A percentile compares a stretch with the other conserved stretches of the same genome.
Evolutionary conservation across 495 filamentous ascomycete species (phyloP).

Genomic region (Hypoxylon lenormandii): DNA sequence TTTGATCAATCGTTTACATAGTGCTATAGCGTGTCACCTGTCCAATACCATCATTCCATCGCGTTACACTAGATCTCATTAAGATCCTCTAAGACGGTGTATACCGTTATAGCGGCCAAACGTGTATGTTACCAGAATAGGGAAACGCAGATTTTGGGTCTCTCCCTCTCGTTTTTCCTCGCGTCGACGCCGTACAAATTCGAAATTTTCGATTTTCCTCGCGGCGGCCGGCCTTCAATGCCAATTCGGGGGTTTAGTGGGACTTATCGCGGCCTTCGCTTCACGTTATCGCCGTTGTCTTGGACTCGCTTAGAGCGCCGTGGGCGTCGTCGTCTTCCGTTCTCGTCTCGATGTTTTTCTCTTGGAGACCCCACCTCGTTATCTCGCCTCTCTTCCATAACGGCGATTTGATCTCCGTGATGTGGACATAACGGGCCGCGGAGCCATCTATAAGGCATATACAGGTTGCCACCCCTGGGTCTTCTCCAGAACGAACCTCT

Average conservation of each 20-base stretch:
- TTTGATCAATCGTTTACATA: conserved; percentile 30
- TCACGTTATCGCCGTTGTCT: conserved; percentile 34
- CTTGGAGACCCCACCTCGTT: conserved; percentile 23
- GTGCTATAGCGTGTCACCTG: conserved; percentile 4
- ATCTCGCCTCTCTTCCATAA: conserved; percentile 28
- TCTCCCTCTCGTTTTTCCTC: conserved; percentile 8
- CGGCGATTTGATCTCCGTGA: conserved; percentile 50
- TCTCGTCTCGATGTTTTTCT: conserved; percentile 17
- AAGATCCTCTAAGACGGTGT: conserved; percentile 41
- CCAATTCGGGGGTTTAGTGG: conserved; percentile 33
- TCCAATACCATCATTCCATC: no score
- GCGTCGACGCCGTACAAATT: neutral
- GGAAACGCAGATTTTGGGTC: neutral
- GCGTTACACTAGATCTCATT: conserved; percentile 40
- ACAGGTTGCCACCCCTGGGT: conserved; percentile 31
- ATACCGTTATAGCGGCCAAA: conserved; percentile 22
- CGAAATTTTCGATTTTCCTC: neutral
- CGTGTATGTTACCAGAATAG: conserved; percentile 5
- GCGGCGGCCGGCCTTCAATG: conserved; percentile 1
- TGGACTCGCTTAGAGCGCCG: conserved; percentile 35
- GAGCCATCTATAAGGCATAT: conserved; percentile 42
- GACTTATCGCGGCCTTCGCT: conserved; percentile 29
- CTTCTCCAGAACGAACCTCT: conserved; percentile 25
- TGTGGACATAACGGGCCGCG: conserved; percentile 49
- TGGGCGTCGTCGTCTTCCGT: conserved; percentile 34